These are phyloP conservation scores for Cladosporium sp. DNA, from an alignment of 2,329 filamentous ascomycete species.

Conservation along the genomic window DNA sequence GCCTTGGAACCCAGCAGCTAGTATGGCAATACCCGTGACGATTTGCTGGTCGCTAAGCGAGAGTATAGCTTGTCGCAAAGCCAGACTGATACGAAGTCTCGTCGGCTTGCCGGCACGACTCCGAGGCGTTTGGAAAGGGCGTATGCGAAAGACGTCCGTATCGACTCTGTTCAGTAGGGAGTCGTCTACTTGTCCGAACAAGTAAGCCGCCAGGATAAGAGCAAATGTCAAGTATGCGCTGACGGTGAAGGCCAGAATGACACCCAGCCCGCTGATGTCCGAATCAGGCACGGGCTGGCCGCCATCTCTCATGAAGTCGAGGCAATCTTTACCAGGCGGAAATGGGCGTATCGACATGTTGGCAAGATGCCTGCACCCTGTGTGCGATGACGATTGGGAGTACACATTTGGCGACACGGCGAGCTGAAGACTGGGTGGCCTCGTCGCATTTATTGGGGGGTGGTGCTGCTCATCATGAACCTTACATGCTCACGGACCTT, in stretches of 20 bases:
- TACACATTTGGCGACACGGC: not conserved
- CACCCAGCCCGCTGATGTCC: conserved; percentile 22
- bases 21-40: conserved; percentile 17
- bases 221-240: conserved; percentile 20
- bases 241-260: conserved; percentile 21
- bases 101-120: not conserved
- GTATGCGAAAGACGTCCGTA: not conserved
- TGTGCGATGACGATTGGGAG: not conserved
- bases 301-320: conserved; percentile 3
- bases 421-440: not conserved
- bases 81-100: not conserved
- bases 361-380: not conserved
- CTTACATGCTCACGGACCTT: not conserved
- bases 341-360: not conserved
- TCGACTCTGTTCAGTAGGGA: conserved; percentile 18
- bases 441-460: not conserved
- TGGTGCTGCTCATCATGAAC: not conserved
- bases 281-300: conserved; percentile 15
- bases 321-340: not conserved
- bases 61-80: conserved; percentile 7
- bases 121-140: conserved; percentile 10
- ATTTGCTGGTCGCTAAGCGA: conserved; percentile 9
- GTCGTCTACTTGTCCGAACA: conserved; percentile 17
- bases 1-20: conserved; percentile 22
- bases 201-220: conserved; percentile 17